These are phyloP conservation scores for Neopestalotiopsis sp. DNA, from an alignment of 2,329 filamentous ascomycete genomes.

Conservation along the genomic window DNA sequence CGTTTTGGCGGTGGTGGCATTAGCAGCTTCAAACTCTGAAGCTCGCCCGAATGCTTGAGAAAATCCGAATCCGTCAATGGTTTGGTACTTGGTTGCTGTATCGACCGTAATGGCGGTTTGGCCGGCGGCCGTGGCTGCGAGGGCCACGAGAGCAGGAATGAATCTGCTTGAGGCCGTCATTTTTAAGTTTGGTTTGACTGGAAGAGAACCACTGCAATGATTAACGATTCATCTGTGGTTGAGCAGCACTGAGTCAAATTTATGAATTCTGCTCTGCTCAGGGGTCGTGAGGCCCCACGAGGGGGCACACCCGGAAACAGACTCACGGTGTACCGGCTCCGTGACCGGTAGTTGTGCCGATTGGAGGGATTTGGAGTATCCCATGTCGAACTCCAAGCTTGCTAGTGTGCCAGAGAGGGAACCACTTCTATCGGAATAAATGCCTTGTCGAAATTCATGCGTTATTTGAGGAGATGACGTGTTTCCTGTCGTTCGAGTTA, in stretches of 20 bases:
- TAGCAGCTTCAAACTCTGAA: conserved; percentile 43
- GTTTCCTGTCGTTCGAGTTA: no score
- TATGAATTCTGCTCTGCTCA: not conserved
- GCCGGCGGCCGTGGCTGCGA: conserved; percentile 18
- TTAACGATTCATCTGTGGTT: not conserved
- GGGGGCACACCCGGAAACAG: not conserved
- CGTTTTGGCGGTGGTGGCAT: conserved; percentile 36
- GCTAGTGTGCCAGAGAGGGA: not conserved
- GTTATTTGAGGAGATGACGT: not conserved
- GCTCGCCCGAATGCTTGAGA: conserved; percentile 54
- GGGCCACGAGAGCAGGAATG: not conserved
- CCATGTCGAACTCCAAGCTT: not conserved
- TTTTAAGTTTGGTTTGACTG: not conserved
- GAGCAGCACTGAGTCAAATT: not conserved
- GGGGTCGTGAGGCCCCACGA: not conserved
- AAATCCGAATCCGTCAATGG: conserved; percentile 54
- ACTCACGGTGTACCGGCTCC: not conserved
- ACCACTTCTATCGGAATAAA: not conserved
- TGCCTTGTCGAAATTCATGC: not conserved
- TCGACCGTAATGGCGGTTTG: conserved; percentile 34
- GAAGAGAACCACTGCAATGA: not conserved
- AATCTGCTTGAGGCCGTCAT: not conserved
- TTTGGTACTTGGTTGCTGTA: conserved; percentile 35
- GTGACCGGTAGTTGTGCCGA: not conserved
- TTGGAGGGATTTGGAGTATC: conserved; percentile 3